These are phyloP conservation scores for Evernia prunastri DNA, from an alignment of 495 filamentous ascomycete species.

Conservation along the genomic window DNA sequence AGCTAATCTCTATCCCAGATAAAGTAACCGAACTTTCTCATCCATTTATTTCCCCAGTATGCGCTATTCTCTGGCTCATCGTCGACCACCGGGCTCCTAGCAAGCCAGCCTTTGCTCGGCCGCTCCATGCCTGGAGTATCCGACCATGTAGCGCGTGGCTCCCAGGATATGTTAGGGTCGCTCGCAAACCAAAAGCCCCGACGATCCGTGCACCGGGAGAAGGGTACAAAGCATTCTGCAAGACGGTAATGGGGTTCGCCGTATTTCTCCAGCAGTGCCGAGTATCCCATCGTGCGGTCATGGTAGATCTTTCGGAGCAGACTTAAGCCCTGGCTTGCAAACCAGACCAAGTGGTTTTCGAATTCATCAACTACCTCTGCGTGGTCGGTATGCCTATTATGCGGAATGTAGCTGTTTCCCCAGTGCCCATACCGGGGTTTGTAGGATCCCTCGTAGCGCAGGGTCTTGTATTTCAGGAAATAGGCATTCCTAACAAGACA, in stretches of 20 bases:
- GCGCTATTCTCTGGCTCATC: background rate
- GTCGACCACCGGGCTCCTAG: background rate
- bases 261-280: background rate
- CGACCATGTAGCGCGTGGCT: background rate
- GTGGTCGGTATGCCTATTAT: background rate
- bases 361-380: background rate
- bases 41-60: background rate
- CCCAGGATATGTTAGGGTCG: background rate
- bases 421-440: background rate
- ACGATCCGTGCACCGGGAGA: background rate
- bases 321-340: background rate
- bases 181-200: background rate
- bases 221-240: background rate
- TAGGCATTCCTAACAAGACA: background rate
- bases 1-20: background rate
- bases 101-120: background rate
- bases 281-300: background rate
- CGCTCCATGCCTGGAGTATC: background rate
- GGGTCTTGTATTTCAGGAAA: background rate
- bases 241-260: background rate
- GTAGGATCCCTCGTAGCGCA: background rate
- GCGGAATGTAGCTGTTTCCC: background rate
- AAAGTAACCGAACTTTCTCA: background rate
- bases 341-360: background rate
- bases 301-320: background rate